These are phyloP conservation scores for Termitomyces sp. DNA, from an alignment of 768 basidiomycete species.

Conservation along the genomic window DNA sequence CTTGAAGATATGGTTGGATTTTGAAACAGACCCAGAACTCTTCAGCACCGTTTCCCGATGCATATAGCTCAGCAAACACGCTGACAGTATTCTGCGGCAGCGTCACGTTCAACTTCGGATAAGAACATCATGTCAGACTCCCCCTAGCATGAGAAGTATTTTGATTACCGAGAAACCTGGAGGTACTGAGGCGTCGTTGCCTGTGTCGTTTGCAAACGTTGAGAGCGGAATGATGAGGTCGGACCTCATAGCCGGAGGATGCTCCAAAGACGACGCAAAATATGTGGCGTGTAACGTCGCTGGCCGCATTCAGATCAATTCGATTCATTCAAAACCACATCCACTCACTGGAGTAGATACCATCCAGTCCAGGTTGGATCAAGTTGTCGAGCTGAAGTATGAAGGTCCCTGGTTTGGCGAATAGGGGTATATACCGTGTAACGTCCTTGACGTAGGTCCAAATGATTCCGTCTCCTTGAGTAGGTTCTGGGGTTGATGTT, in stretches of 20 bases:
- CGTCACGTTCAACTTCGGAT: slow-evolving; percentile 57
- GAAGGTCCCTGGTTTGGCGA: slow-evolving; percentile 62
- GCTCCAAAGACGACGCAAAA: slow-evolving; percentile 49
- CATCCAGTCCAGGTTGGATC: slow-evolving; percentile 51
- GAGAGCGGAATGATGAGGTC: slow-evolving; percentile 68
- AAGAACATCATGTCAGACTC: background rate
- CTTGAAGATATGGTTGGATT: background rate
- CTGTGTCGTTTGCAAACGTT: slow-evolving; percentile 56
- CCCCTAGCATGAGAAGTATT: background rate
- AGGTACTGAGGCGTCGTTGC: slow-evolving; percentile 69
- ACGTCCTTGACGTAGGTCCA: slow-evolving; percentile 80
- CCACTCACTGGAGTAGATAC: slow-evolving; percentile 60
- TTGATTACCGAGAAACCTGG: slow-evolving; percentile 59
- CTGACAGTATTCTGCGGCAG: slow-evolving; percentile 66
- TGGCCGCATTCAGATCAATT: slow-evolving; percentile 18
- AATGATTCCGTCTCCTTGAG: slow-evolving; percentile 59
- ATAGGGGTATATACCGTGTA: slow-evolving; percentile 67
- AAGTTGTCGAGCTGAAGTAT: slow-evolving; percentile 74
- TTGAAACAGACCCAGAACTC: slow-evolving; percentile 66
- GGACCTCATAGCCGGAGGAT: slow-evolving; percentile 58
- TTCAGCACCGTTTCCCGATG: slow-evolving; percentile 50
- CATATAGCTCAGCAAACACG: slow-evolving; percentile 67
- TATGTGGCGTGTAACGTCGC: slow-evolving; percentile 70
- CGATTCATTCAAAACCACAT: background rate
- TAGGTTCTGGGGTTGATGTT: slow-evolving; percentile 77